Evolutionary conservation across 139 green algal genomes (phyloP).

Genomic region (Chlorella sp.): DNA sequence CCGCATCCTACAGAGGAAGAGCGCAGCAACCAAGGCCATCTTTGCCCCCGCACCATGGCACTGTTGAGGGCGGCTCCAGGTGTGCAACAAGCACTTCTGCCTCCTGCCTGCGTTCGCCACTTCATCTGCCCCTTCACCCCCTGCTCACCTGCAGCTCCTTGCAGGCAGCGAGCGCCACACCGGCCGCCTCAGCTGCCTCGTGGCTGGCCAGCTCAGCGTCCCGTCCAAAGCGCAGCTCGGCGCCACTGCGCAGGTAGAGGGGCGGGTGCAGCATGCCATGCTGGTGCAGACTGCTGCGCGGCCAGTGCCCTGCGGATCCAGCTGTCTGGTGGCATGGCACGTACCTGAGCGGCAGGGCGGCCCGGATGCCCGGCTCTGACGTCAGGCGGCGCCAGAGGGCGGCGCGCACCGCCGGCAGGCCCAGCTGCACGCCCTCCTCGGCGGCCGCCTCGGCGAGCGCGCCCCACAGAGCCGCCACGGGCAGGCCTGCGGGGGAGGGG

Average conservation of each 20-base stretch:
- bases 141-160: constrained; percentile 18
- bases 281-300: no score
- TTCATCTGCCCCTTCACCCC: no score
- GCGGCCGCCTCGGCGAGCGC: constrained; percentile 10
- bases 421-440: constrained; percentile 18
- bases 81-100: no score
- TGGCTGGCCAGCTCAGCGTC: constrained; percentile 5
- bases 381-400: constrained; percentile 15
- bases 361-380: neutral
- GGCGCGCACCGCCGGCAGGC: constrained; percentile 7
- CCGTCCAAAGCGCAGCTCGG: no score
- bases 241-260: no score
- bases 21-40: no score
- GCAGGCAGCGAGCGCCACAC: constrained; percentile 39
- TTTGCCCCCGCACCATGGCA: no score
- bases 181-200: constrained; percentile 25
- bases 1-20: constrained; percentile 13
- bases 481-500: neutral
- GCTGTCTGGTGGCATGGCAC: no score
- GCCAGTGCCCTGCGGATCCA: no score
- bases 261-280: no score
- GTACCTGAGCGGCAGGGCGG: neutral
- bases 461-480: neutral
- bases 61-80: no score
- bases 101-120: no score